Base-by-base conservation (phyloP, 2,329 filamentous ascomycete genomes). In the Leptosphaerulina australis region DNA sequence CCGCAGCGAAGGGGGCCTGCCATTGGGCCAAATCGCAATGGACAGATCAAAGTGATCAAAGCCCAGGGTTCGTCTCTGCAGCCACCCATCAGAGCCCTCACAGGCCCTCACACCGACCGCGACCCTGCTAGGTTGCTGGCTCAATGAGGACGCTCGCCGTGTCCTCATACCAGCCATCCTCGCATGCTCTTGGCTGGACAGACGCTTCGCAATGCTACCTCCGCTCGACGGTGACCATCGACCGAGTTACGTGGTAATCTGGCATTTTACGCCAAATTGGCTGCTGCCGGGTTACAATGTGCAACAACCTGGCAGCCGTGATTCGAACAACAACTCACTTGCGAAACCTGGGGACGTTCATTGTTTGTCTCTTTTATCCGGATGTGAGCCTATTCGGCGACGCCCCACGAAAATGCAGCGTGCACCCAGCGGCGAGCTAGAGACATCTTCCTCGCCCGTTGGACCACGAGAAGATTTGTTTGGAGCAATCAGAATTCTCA, bases 351-450 rank as follows among this genome's bases (percentile, higher is more conserved):
- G 56, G 49, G 53, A 58, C 44, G 36, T 21, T 53, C 50, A 50
- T 60, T 64, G 67, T 68, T 66, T 68, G 64, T 65, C 60, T 56
- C 56, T 58, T 69, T 69, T 67, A 67, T 55, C 68, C 68, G 66
- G 64, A 41, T 51, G 53, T 45, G 55, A 66, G 58, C 66, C 62
- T 59, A 63, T 67, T 67, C 56, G 61, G 60, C 52, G 52, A 55
- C 59, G 62, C 59, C 59, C 56, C 59, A 65, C 65, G 61, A 68
- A 58, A 66, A 66, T 53, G 58, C 58, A 48, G 41, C 41, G 41
- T 46, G 41, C 48, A 51, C 36, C 48, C 41, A 26, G 41, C 48
- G 37, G 36, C 41, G 30, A 41, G 48, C 48, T 51, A 51, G 48
- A 51, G 37, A 51, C 48, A 46, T 43, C 35, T 49, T 50, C 48